Evolutionary conservation across 345 rosid species (phyloP), one percentile per base, ranked within the genome.

Genomic region (Cardamine occulta): DNA sequence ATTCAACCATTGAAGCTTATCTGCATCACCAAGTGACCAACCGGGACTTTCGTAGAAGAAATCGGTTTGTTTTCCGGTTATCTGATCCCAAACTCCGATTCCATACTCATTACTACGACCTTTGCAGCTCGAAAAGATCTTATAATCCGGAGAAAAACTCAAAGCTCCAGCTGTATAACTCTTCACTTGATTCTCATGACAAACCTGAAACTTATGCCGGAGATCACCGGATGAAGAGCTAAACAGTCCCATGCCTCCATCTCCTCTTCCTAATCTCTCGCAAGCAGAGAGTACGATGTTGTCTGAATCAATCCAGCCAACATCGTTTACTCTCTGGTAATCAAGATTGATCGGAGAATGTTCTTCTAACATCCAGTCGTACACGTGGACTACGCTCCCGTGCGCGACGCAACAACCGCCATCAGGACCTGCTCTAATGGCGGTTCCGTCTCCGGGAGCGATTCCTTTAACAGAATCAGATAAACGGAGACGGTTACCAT

Each of bases 381-480:
- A 92, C 35, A 93, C 96, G 45, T 86, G 99, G 4, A 92, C 99
- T 47, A 95, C 73, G 51, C 94, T 89, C 2, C 99, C 99, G 44
- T 95, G 99, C 0, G 93, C 99, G 23, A 95, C 97, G 47, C 97
- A 89, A 77, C 96, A 90, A 8, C 99, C 99, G 5, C 98, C 99
- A 44, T 90, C 91, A 0, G 98, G 98, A 1, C 94, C 97, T 0
- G 98, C 99, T 19, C 99, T 87, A 55, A 95, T 87, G 18, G 97
- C 98, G 0, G 99, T 92, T 35, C 98, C 99, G 14, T 95, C 99
- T 5, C 99, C 99, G 0, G 99, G 99, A 12, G 99, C 98, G 13
- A 77, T 86, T n/a, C 99, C 98, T 7, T 83, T 79, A 8, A 90
- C 83, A 1, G 93, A 89, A 64, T 79, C 76, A 0, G 84, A 75